Conservation (phyloP, 768 basidiomycete genomes). For the Flagelloscypha sp. region DNA sequence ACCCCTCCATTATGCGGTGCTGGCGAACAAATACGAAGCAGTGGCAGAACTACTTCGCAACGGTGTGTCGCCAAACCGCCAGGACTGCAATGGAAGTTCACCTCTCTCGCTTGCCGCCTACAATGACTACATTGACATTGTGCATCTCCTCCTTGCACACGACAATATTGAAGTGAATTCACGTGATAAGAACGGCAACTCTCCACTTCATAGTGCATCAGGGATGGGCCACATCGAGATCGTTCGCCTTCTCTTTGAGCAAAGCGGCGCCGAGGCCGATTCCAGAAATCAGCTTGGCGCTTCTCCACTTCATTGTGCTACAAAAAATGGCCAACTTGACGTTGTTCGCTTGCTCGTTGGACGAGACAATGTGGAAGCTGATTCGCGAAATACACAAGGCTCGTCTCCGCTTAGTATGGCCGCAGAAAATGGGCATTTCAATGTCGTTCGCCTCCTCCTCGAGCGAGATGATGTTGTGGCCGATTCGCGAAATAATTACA, state of each 20-base stretch:
- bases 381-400: neutral
- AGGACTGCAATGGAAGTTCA: no score
- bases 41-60: no score
- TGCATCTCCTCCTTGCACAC: neutral
- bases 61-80: no score
- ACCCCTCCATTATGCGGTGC: no score
- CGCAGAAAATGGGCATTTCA: neutral
- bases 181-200: neutral
- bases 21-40: no score
- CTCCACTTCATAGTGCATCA: neutral
- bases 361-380: neutral
- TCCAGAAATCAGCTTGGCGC: no score
- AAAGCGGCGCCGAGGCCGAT: no score
- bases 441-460: neutral
- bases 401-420: neutral
- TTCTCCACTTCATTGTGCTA: no score
- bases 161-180: neutral
- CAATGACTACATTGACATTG: neutral
- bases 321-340: no score
- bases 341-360: neutral
- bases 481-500: neutral
- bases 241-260: neutral
- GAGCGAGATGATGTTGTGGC: neutral
- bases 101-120: neutral
- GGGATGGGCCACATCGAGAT: neutral